Conservation (phyloP, 371 early-diverging fungal genomes). For the Syncephalis plumigaleata region DNA sequence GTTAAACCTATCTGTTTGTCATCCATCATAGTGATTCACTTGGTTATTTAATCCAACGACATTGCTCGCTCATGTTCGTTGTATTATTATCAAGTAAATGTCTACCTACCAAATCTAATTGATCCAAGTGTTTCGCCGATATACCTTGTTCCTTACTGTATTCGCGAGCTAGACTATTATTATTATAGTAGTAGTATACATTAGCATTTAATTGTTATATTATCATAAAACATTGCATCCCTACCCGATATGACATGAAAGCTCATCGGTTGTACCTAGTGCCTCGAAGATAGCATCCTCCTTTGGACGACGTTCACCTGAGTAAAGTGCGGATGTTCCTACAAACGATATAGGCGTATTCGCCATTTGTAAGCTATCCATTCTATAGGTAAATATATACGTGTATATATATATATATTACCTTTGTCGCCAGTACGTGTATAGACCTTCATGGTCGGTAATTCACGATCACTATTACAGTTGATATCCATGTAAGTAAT, state of each 20-base stretch:
- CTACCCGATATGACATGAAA: conserved; percentile 40
- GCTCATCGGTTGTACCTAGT: conserved; percentile 68
- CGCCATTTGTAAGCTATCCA: neutral
- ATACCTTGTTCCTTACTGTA: conserved; percentile 32
- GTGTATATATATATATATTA: conserved; percentile 6
- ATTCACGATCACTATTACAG: too few relatives aligned
- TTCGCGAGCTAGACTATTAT: conserved; percentile 40
- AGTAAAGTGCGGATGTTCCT: conserved; percentile 77
- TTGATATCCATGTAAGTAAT: too few relatives aligned
- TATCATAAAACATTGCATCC: neutral
- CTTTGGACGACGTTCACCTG: conserved; percentile 76
- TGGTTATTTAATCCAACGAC: neutral
- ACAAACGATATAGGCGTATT: neutral
- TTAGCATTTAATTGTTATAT: neutral
- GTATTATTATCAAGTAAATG: neutral
- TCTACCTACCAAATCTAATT: neutral
- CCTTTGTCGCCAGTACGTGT: conserved; percentile 93
- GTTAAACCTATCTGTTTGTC: neutral
- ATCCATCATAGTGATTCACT: too few relatives aligned
- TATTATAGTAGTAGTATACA: neutral
- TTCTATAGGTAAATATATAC: neutral
- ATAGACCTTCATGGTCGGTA: conserved; percentile 31
- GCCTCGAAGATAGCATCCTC: conserved; percentile 82
- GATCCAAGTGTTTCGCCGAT: neutral
- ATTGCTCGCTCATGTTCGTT: neutral